Evolutionary conservation across 768 basidiomycete genomes (phyloP), one percentile per base, ranked within the genome.

Genomic region (Kwoniella shandongensis): DNA sequence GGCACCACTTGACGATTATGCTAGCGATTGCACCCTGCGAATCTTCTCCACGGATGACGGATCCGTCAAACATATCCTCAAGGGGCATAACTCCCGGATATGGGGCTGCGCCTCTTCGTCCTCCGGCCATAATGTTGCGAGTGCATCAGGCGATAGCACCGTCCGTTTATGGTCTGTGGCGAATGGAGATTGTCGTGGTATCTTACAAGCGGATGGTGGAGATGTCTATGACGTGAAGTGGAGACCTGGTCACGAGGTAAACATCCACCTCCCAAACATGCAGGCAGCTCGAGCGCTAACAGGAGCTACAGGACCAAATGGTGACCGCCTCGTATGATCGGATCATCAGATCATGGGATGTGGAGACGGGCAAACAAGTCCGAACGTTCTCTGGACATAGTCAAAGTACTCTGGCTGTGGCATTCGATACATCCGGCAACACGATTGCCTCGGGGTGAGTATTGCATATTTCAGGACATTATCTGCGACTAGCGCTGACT

Each of bases 351-450:
- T 57, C 63, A 1, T 76, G 64, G 59, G 72, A 75, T 30, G 61
- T 75, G 38, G 68, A 71, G 41, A 63, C 68, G 3, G 65, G 62
- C 3, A 64, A 69, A 20, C 63, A 71, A 45, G 53, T 75, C 18
- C 61, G 73, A 44, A 76, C 75, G 3, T 76, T 75, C 39, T 75
- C 75, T 2, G 75, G 75, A 5, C 74, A 75, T 49, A 62, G 61
- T n/a, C 65, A 69, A 38, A 64, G 63, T 50, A 65, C 70, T 30
- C 61, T 70, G 35, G 59, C 65, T 0, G 70, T 72, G 10, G 63
- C 70, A 0, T 72, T 66, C 35, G 70, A 73, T 44, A 61, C 59
- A 6, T 60, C 64, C 2, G 72, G 73, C 3, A 73, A 69, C 23
- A 55, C 72, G n/a, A 58, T 76, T 18, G 73, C 72, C 15, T 70